Conservation (phyloP, 208 protist species). For the Herpetomonas tarakana region DNA sequence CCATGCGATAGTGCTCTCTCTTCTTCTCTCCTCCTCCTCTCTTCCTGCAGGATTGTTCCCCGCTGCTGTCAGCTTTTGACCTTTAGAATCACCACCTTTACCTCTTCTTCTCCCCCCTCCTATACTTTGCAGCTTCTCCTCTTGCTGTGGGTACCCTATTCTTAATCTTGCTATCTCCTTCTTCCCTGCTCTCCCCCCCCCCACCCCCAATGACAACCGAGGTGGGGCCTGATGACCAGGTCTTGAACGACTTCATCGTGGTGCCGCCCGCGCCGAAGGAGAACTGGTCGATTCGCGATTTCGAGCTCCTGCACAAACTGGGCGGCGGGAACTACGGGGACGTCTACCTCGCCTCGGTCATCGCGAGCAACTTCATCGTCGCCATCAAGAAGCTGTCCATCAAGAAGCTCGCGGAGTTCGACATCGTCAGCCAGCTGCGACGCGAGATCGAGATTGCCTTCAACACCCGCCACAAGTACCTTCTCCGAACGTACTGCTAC, state of each 20-base stretch:
- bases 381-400: constrained; percentile 98
- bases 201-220: constrained; percentile 65
- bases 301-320: constrained; percentile 94
- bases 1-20: no score
- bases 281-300: constrained; percentile 90
- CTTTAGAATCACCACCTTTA: no score
- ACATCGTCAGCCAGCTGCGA: constrained; percentile 96
- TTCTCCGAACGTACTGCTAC: constrained; percentile 97
- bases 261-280: constrained; percentile 54
- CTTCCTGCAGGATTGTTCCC: no score
- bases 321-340: constrained; percentile 98
- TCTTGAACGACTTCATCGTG: constrained; percentile 72
- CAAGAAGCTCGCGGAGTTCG: constrained; percentile 92
- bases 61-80: no score
- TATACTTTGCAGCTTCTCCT: no score
- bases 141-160: no score
- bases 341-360: constrained; percentile 98
- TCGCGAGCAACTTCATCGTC: constrained; percentile 96
- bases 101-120: no score
- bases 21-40: no score
- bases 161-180: no score
- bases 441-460: constrained; percentile 99
- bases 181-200: no score
- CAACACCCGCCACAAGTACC: constrained; percentile 97
- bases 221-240: constrained; percentile 40